Evolutionary conservation across 140 eudicot species (phyloP), one percentile per base, ranked within the genome.

Genomic region (Anethum foeniculum): DNA sequence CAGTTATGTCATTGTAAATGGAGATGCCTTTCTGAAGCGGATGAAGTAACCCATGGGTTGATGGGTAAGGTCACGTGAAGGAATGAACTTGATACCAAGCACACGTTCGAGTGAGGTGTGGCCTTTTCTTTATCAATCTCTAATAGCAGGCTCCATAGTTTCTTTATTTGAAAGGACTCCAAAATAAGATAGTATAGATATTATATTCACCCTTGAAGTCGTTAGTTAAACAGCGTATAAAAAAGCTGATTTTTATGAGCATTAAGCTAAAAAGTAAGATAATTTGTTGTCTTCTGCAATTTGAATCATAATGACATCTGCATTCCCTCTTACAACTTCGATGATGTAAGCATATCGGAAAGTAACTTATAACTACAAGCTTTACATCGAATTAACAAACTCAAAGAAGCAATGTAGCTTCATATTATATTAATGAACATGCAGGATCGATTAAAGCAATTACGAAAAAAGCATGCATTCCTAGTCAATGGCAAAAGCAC

Each of bases 401-500:
- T 25, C 6, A 1, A 38, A 60, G 39, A 39, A 19, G 19, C 65
- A 56, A 38, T 28, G 39, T 58, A 60, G 32, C 25, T 56, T 41
- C 54, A 58, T 27, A 56, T 10, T 36, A 19, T 78, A 32, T 19
- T 78, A 52, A 47, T 34, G 34, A 52, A 77, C 27, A 51, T 41
- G 56, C 51, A 44, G 7, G 0, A 44, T 74, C 64, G n/a, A 27
- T 6, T 68, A 30, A 30, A 30, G 10, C 43, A 68, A 38, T 7
- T 10, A 38, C 7, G 52, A 72, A 39, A 10, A 62, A 28, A 62
- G 51, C 52, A 21, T 23, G 34, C 18, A 41, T 12, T 41, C 58
- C 78, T 74, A 74, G 72, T 7, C 0, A 32, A 78, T 21, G 41
- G 47, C 3, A 18, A 14, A 68, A 32, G 78, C 43, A 89, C 94